These are phyloP conservation scores for Phytophthora hibernalis DNA, from an alignment of 352 stramenopile genomes.

Conservation along the genomic window DNA sequence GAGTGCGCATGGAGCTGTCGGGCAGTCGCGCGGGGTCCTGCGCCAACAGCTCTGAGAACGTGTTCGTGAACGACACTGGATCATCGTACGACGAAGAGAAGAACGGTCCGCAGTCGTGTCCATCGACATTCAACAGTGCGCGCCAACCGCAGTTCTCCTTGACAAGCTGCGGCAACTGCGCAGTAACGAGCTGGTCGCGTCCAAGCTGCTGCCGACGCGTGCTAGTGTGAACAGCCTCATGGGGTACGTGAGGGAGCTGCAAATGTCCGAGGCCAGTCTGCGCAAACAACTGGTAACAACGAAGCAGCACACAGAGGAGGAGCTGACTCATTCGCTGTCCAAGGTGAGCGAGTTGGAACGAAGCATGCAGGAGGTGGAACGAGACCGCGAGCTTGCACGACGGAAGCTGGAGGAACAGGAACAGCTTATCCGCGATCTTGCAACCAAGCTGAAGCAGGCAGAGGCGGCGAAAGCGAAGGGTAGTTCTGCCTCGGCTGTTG, in stretches of 20 bases:
- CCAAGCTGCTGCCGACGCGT: slow-evolving; percentile 64
- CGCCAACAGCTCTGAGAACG: slow-evolving; percentile 44
- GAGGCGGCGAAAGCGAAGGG: slow-evolving; percentile 26
- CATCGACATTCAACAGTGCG: slow-evolving; percentile 39
- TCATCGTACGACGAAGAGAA: slow-evolving; percentile 44
- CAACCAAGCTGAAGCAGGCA: slow-evolving; percentile 43
- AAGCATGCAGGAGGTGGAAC: slow-evolving; percentile 50
- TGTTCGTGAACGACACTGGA: slow-evolving; percentile 30
- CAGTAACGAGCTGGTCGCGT: slow-evolving; percentile 56
- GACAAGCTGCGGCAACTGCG: slow-evolving; percentile 33
- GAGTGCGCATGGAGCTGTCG: slow-evolving; percentile 62
- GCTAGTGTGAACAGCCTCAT: slow-evolving; percentile 74
- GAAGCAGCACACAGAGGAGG: slow-evolving; percentile 59
- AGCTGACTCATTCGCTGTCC: slow-evolving; percentile 52
- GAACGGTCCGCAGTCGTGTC: slow-evolving; percentile 51
- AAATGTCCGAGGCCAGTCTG: slow-evolving; percentile 68
- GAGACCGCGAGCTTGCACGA: slow-evolving; percentile 40
- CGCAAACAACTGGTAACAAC: slow-evolving; percentile 65
- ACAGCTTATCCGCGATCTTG: slow-evolving; percentile 47
- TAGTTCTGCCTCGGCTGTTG: slow-evolving; percentile 8
- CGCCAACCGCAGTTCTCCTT: slow-evolving; percentile 44
- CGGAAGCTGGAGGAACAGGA: slow-evolving; percentile 53
- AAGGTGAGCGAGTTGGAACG: slow-evolving; percentile 55
- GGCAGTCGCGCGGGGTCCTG: slow-evolving; percentile 34
- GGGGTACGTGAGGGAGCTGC: slow-evolving; percentile 77